Evolutionary conservation across 768 basidiomycete genomes (phyloP).

Genomic region (Lactarius psammicola): DNA sequence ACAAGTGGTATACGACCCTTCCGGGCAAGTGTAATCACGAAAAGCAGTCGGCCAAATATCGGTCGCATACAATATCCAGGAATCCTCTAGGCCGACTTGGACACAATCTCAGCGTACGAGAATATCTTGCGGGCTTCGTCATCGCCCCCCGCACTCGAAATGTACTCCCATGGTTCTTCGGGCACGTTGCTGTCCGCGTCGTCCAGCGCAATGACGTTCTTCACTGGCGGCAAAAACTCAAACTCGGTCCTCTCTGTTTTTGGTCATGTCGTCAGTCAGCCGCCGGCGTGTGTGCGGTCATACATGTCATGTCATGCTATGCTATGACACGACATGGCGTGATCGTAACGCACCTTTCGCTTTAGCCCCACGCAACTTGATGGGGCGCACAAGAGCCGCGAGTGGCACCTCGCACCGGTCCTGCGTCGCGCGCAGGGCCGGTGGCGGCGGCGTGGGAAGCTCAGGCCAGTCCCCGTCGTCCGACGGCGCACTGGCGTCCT

Average conservation of each 20-base stretch:
- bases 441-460: conserved; percentile 4
- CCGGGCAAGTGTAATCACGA: conserved; percentile 11
- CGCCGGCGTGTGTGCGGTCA: background rate
- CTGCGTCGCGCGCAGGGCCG: conserved; percentile 17
- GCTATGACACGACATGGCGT: conserved; percentile 3
- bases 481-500: background rate
- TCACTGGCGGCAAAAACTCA: conserved; percentile 53
- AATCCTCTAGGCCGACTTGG: conserved; percentile 29
- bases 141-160: conserved; percentile 44
- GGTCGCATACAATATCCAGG: conserved; percentile 13
- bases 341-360: conserved; percentile 40
- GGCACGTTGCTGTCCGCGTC: conserved; percentile 44
- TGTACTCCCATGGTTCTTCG: conserved; percentile 62
- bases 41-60: conserved; percentile 13
- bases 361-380: conserved; percentile 32
- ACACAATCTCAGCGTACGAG: conserved; percentile 45
- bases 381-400: conserved; percentile 32
- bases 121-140: conserved; percentile 33
- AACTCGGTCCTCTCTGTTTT: conserved; percentile 47
- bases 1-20: conserved; percentile 18
- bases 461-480: conserved; percentile 24
- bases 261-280: background rate
- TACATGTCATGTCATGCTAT: too few species aligned
- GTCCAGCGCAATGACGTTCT: conserved; percentile 58
- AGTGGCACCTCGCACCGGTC: conserved; percentile 31